Evolutionary conservation across 805 yeast species (phyloP), one percentile per base, ranked within the genome.

Genomic region (Metschnikowia matae): DNA sequence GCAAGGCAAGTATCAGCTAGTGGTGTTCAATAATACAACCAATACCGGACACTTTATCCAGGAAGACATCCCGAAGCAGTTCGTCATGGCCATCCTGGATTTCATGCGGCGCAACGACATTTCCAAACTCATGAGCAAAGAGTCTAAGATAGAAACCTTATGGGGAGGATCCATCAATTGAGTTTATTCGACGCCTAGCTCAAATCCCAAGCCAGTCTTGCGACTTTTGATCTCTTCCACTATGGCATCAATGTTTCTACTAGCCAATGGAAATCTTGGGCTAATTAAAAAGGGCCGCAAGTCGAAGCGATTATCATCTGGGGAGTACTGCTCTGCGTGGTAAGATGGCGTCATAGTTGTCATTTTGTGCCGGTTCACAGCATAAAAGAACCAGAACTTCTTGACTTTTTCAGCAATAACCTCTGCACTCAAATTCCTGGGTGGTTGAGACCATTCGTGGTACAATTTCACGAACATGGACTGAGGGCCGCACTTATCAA

Each of bases 321-420:
- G 97, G 2, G 98, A 91, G 64, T 94, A 94, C 62, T 89, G 95
- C 66, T 94, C 99, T 0, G 99, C 99, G 62, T 94, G 99, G 63
- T 94, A 94, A 35, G 95, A 81, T 13, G 99, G 99, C 0, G 99
- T 94, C 66, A 91, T 78, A n/a, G 92, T 91, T 1, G 99, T 94
- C 83, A 89, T 94, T 70, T 94, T 94, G 69, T 94, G 99, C 62
- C 99, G 83, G 68, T 94, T 94, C 50, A 94, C 81, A 4, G 97
- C 96, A 68, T 94, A 95, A 65, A 81, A 94, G 74, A 87, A 91
- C 78, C 88, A 94, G 69, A 94, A 94, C 49, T 83, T 77, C 67
- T 94, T 92, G 10, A 94, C 99, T 65, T 95, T 95, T 41, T 82
- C 89, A 2, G 98, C 96, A 47, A 91, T 84, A 62, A 90, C 83